Evolutionary conservation across 176 grass and related monocot species (phyloP).

Genomic region (Hyparrhenia diplandra): DNA sequence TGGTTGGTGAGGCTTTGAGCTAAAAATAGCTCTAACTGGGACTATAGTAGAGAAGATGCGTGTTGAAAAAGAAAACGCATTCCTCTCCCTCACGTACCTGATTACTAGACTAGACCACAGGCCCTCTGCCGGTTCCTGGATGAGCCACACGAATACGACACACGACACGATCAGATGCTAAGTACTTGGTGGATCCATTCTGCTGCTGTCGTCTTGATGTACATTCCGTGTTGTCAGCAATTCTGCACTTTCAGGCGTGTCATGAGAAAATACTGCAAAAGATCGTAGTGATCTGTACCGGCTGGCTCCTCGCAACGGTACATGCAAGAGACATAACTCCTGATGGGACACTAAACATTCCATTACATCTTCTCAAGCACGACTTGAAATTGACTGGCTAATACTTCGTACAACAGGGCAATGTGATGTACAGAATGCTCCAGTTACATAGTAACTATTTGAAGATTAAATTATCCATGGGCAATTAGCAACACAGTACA

Average conservation of each 20-base stretch:
- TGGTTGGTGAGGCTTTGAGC: too few relatives aligned
- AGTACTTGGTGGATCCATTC: not conserved
- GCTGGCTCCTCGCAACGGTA: not conserved
- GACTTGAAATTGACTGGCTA: not conserved
- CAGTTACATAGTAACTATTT: not conserved
- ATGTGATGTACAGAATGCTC: not conserved
- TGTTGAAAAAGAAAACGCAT: too few relatives aligned
- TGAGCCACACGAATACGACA: too few relatives aligned
- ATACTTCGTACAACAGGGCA: constrained; percentile 7
- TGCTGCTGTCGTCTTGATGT: not conserved
- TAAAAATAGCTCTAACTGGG: too few relatives aligned
- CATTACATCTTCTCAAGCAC: not conserved
- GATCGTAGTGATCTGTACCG: not conserved
- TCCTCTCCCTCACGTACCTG: too few relatives aligned
- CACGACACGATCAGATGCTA: too few relatives aligned
- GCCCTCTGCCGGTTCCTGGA: too few relatives aligned
- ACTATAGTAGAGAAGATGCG: too few relatives aligned
- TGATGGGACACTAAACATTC: not conserved
- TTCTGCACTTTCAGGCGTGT: not conserved
- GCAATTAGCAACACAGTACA: constrained; percentile 15
- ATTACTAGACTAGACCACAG: too few relatives aligned
- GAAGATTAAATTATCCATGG: not conserved
- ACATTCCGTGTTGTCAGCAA: not conserved
- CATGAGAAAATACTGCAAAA: not conserved
- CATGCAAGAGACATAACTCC: not conserved